Percentiles rank a stretch among this genome's conserved stretches.
Evolutionary conservation across 371 early-diverging fungal species (phyloP).

Genomic region (Basidiobolus meristosporus): DNA sequence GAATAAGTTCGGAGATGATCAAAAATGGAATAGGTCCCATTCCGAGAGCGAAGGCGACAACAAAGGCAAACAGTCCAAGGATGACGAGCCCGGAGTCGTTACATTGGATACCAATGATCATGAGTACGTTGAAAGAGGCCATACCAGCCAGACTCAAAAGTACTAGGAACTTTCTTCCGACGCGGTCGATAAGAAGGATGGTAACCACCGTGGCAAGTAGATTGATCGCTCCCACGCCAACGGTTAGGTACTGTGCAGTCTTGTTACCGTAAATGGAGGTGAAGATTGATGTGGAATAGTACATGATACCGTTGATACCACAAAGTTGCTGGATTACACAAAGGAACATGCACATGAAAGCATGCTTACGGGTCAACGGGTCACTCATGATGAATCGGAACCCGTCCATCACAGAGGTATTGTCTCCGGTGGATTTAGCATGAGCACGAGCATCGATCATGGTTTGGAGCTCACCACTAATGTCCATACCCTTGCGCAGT

Average conservation of each 20-base stretch:
- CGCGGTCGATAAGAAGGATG: slow-evolving; percentile 34
- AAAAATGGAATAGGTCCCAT: slow-evolving; percentile 63
- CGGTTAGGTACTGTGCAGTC: slow-evolving; percentile 20
- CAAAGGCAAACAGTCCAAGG: slow-evolving; percentile 50
- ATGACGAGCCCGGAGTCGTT: slow-evolving; percentile 29
- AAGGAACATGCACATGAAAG: too few relatives aligned
- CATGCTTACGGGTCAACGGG: too few relatives aligned
- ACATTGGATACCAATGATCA: slow-evolving; percentile 29
- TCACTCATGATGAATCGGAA: not conserved
- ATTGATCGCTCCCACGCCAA: too few relatives aligned
- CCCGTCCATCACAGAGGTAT: too few relatives aligned
- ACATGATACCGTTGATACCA: slow-evolving; percentile 72
- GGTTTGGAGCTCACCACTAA: slow-evolving; percentile 34
- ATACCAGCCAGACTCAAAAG: slow-evolving; percentile 35
- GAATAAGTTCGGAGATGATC: slow-evolving; percentile 40
- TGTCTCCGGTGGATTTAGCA: too few relatives aligned
- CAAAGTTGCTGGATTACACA: slow-evolving; percentile 49
- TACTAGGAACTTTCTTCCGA: slow-evolving; percentile 55
- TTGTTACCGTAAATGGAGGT: slow-evolving; percentile 17
- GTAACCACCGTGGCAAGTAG: slow-evolving; percentile 29
- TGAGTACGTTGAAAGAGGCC: slow-evolving; percentile 18
- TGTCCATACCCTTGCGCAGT: slow-evolving; percentile 32
- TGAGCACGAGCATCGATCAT: slow-evolving; percentile 11
- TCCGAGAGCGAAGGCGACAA: slow-evolving; percentile 63
- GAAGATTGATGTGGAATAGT: slow-evolving; percentile 40